Evolutionary conservation across 2,329 filamentous ascomycete species (phyloP).

Genomic region (Fusarium stilboides): DNA sequence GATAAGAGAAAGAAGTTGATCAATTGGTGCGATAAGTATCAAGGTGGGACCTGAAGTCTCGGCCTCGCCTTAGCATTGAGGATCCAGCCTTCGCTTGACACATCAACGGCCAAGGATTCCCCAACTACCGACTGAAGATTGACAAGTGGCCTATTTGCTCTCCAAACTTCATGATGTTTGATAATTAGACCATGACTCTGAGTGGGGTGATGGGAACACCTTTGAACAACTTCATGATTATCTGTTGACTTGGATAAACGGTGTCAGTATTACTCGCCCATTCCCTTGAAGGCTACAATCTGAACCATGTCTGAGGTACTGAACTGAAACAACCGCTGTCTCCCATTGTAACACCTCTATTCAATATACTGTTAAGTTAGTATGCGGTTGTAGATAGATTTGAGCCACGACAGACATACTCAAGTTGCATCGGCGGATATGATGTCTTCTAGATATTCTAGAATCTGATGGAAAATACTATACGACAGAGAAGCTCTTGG

Average conservation of each 20-base stretch:
- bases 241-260: not conserved
- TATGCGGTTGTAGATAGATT: no score
- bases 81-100: conserved; percentile 36
- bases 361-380: no score
- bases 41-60: conserved; percentile 17
- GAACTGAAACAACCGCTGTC: no score
- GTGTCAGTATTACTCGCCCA: not conserved
- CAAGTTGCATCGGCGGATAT: no score
- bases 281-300: not conserved
- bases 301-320: no score
- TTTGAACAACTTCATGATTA: conserved; percentile 29
- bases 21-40: conserved; percentile 46
- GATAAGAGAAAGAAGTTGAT: not conserved
- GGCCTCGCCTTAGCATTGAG: conserved; percentile 29
- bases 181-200: conserved; percentile 7
- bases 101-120: conserved; percentile 32
- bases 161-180: conserved; percentile 43
- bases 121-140: conserved; percentile 27
- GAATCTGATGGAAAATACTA: no score
- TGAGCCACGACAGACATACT: no score
- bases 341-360: no score
- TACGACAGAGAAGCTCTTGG: no score
- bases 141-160: conserved; percentile 41
- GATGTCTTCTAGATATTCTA: no score
- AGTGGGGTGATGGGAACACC: not conserved